phyloP scores from a whole-genome alignment of 225 moss, liverwort and hornwort genomes.

The Asterella californica region DNA sequence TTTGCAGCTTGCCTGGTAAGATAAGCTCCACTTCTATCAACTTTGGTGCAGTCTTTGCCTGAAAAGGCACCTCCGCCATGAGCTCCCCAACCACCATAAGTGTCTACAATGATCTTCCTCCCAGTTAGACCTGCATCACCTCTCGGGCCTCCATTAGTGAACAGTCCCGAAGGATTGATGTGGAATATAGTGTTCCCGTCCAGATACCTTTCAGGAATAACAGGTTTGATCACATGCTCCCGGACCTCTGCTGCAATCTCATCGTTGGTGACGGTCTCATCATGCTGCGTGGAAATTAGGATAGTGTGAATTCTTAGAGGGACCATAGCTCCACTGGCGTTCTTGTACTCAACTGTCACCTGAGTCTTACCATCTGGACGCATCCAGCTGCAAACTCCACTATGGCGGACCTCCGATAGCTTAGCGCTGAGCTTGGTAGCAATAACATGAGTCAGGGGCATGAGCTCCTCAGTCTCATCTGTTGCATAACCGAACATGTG shows the following conservation, averaged over 20 bases:
- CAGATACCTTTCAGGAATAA: conserved; percentile 56
- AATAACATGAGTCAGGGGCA: conserved; percentile 63
- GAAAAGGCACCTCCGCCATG: conserved; percentile 75
- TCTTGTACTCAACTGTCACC: conserved; percentile 61
- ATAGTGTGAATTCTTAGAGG: conserved; percentile 61
- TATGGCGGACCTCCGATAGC: conserved; percentile 54
- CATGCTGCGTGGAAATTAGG: conserved; percentile 67
- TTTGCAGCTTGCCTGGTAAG: conserved; percentile 64
- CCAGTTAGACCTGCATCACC: conserved; percentile 74
- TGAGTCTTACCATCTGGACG: conserved; percentile 68
- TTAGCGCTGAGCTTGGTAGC: conserved; percentile 55
- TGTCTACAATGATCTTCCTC: conserved; percentile 67
- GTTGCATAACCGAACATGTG: conserved; percentile 75
- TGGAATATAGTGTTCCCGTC: conserved; percentile 71
- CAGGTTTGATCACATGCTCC: conserved; percentile 60
- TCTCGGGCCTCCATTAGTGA: conserved; percentile 63
- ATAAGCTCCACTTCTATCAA: conserved; percentile 70
- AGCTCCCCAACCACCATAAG: conserved; percentile 77
- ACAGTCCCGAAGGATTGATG: conserved; percentile 64
- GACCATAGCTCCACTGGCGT: conserved; percentile 58
- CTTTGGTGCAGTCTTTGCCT: conserved; percentile 66
- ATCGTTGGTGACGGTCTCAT: conserved; percentile 66
- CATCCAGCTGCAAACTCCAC: conserved; percentile 58
- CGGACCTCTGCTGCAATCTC: conserved; percentile 53
- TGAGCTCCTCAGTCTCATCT: conserved; percentile 62